Conservation (phyloP, 805 yeast species). For the Clavispora asparagi region DNA sequence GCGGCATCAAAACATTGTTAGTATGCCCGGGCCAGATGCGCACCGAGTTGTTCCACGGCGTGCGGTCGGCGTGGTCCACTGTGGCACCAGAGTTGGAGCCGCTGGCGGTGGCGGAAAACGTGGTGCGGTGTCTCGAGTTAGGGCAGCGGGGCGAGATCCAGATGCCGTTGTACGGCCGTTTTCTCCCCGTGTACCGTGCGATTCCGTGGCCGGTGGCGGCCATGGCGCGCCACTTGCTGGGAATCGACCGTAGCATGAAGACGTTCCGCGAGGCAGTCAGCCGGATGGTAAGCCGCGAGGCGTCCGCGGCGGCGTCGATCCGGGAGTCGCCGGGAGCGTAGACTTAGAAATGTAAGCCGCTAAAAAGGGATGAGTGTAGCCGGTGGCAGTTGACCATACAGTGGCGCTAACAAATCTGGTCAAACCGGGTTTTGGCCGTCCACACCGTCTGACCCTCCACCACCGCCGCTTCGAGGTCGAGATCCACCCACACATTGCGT, state of each 20-base stretch:
- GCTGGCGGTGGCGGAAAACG: constrained; percentile 51
- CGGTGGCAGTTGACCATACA: too few relatives aligned
- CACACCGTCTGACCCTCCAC: constrained; percentile 5
- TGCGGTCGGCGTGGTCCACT: constrained; percentile 64
- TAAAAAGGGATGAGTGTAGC: too few relatives aligned
- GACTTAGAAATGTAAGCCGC: too few relatives aligned
- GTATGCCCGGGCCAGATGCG: constrained; percentile 85
- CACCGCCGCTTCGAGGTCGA: constrained; percentile 5
- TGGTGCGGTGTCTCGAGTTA: constrained; percentile 50
- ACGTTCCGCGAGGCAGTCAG: background rate
- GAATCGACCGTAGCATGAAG: constrained; percentile 48
- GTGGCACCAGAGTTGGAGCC: constrained; percentile 85
- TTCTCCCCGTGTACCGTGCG: constrained; percentile 66
- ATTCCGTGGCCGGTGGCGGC: constrained; percentile 67
- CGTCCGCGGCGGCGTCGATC: background rate
- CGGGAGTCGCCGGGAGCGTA: background rate
- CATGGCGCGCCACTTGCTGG: constrained; percentile 51
- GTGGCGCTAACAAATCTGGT: too few relatives aligned
- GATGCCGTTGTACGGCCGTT: constrained; percentile 70
- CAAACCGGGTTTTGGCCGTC: background rate
- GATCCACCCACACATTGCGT: constrained; percentile 1
- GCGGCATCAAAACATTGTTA: constrained; percentile 65
- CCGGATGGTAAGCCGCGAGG: background rate
- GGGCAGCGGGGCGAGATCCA: constrained; percentile 68
- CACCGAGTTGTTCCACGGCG: constrained; percentile 69